Base-by-base conservation (phyloP, 2,329 filamentous ascomycete species). In the Monosporascus sp. region DNA sequence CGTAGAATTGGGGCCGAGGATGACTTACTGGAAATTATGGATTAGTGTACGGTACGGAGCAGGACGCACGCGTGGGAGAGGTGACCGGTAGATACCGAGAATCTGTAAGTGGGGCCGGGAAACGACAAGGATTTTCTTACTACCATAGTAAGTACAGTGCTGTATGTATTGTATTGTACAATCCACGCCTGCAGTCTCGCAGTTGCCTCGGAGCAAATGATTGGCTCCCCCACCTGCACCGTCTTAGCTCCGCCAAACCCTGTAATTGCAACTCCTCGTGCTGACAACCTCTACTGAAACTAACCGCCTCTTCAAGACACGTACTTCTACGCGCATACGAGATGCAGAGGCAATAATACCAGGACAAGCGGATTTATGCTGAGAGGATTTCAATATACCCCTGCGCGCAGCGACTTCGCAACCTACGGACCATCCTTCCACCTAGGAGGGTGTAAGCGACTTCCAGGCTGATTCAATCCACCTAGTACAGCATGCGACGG, bases 401-500 rank as follows among this genome's bases (percentile, higher is more conserved):
- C 37, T 40, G 17, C 17, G 37, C 17, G 37, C 19, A 17, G 19
- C 7, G 19, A 35, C 31, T 35, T 35, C 9, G 11, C 9, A 35
- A 14, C 31, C 31, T 35, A 35, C 11, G 2, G 11, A 14, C 9
- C 5, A 35, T 5, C 9, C 9, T 5, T 14, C 11, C 31, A 5
- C 11, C 31, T 35, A 5, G 31, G 31, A 14, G 31, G 31, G 31
- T 35, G 31, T 35, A 20, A 43, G 11, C 20, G 19, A 20, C 17
- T 46, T 35, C 31, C 11, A 35, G 31, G 31, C 3, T 26, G 26
- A 26, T 46, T n/a, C 11, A 27, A 8, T n/a, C 49, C 40, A 45
- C n/a, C 37, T 41, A 48, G 27, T 37, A 7, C 51, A 49, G 49
- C 20, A 56, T 50, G 48, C 48, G 40, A 48, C 26, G 51, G 46